Conservation (phyloP, 2,329 filamentous ascomycete species). For the Exophiala sideris region DNA sequence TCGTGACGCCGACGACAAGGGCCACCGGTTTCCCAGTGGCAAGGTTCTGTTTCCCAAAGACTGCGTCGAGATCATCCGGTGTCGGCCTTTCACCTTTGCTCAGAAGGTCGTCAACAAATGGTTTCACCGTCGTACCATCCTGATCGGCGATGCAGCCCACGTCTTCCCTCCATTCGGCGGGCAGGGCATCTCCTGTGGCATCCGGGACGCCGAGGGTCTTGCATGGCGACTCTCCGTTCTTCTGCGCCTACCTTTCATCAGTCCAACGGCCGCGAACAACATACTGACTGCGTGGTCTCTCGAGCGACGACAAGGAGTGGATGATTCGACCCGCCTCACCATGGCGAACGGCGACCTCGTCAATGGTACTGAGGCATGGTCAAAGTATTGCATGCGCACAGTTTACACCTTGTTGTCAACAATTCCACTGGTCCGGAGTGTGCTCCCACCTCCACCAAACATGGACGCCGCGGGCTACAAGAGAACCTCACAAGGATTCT, state of each 20-base stretch:
- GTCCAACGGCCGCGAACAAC: neutral
- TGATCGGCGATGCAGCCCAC: slow-evolving; percentile 37
- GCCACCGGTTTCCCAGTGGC: too few relatives aligned
- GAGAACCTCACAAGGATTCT: neutral
- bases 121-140: slow-evolving; percentile 27
- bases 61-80: neutral
- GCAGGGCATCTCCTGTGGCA: neutral
- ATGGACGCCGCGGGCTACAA: neutral
- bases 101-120: slow-evolving; percentile 17
- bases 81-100: neutral
- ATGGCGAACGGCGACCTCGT: neutral
- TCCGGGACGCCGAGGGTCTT: neutral
- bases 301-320: neutral
- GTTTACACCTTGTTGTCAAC: neutral
- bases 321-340: neutral
- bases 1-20: too few relatives aligned
- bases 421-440: neutral
- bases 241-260: neutral
- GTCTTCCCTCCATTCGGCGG: slow-evolving; percentile 25
- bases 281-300: neutral
- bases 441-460: neutral
- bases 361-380: too few relatives aligned
- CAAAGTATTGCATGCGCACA: too few relatives aligned
- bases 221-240: neutral
- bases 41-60: neutral